Conservation (phyloP, 1,139 yeast genomes). For the Lodderomyces jiufengensis region DNA sequence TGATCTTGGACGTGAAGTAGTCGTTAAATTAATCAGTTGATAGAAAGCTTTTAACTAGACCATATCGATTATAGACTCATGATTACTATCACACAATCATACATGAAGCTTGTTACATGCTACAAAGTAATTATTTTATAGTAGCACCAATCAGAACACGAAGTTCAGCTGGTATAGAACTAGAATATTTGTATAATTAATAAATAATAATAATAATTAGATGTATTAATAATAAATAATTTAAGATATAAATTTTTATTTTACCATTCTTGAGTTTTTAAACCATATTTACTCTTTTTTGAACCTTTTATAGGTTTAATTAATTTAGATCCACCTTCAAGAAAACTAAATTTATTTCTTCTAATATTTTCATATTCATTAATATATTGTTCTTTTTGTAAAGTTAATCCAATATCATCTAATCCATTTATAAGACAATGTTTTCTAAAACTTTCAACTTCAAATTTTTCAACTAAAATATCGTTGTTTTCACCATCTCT, state of each 20-base stretch:
- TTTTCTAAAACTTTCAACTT: conserved; percentile 86
- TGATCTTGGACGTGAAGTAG: too few relatives aligned
- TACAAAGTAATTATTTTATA: too few relatives aligned
- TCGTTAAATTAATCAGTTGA: too few relatives aligned
- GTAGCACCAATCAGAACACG: too few relatives aligned
- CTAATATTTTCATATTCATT: conserved; percentile 70
- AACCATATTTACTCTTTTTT: conserved; percentile 66
- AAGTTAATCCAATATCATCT: conserved; percentile 93
- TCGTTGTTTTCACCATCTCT: conserved; percentile 62
- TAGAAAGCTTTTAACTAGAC: too few relatives aligned
- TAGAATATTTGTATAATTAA: too few relatives aligned
- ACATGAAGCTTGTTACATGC: too few relatives aligned
- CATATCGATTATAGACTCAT: too few relatives aligned
- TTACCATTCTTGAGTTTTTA: conserved; percentile 77
- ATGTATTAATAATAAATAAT: not conserved
- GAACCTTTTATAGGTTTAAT: conserved; percentile 66
- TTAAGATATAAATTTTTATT: too few relatives aligned
- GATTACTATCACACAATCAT: too few relatives aligned
- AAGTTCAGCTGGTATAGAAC: too few relatives aligned
- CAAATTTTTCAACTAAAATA: conserved; percentile 76
- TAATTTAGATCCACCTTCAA: conserved; percentile 78
- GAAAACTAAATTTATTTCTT: conserved; percentile 78
- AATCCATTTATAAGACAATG: conserved; percentile 92
- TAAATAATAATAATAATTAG: not conserved
- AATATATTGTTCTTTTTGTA: conserved; percentile 82